A percentile compares a stretch with the other conserved stretches of the same genome.
Evolutionary conservation across 1,284 basidiomycete genomes (phyloP).

Genomic region (Tylopilus orsonianus): DNA sequence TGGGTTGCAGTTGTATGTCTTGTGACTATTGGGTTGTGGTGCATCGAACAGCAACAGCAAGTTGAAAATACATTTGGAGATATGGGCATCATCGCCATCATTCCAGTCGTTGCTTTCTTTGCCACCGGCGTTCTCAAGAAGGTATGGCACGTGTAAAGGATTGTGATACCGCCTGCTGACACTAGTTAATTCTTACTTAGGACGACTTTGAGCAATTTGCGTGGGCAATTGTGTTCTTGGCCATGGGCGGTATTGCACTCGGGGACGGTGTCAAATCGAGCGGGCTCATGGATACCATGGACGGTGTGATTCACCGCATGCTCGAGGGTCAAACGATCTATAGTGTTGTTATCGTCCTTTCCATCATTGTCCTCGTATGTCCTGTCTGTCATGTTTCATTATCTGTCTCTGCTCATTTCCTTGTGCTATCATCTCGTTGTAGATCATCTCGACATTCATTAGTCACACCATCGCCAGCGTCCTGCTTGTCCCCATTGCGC

Average conservation of each 20-base stretch:
- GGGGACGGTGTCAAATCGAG: conserved; percentile 93
- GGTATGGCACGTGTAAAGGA: conserved; percentile 43
- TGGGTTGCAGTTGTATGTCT: conserved; percentile 87
- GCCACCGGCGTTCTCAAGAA: conserved; percentile 93
- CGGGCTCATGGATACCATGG: conserved; percentile 82
- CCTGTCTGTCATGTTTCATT: not conserved
- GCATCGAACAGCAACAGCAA: conserved; percentile 80
- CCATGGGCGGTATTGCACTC: conserved; percentile 98
- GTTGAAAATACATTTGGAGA: conserved; percentile 85
- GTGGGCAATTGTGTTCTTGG: conserved; percentile 92
- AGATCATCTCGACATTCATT: conserved; percentile 87
- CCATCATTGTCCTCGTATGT: conserved; percentile 82
- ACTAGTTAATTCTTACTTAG: conserved; percentile 39
- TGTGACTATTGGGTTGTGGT: conserved; percentile 91
- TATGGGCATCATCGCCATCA: conserved; percentile 96
- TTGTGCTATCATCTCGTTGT: not conserved
- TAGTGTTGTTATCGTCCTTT: conserved; percentile 83
- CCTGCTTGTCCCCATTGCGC: conserved; percentile 93
- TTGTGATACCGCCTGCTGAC: not conserved
- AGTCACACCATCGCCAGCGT: conserved; percentile 97
- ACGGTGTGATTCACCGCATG: conserved; percentile 64
- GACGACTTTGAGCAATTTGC: conserved; percentile 94
- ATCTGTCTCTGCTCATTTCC: too few relatives aligned
- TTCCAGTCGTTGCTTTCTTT: conserved; percentile 94
- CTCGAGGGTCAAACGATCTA: conserved; percentile 78